Conservation (phyloP, 2,329 filamentous ascomycete genomes). For the Drechslera avenae region DNA sequence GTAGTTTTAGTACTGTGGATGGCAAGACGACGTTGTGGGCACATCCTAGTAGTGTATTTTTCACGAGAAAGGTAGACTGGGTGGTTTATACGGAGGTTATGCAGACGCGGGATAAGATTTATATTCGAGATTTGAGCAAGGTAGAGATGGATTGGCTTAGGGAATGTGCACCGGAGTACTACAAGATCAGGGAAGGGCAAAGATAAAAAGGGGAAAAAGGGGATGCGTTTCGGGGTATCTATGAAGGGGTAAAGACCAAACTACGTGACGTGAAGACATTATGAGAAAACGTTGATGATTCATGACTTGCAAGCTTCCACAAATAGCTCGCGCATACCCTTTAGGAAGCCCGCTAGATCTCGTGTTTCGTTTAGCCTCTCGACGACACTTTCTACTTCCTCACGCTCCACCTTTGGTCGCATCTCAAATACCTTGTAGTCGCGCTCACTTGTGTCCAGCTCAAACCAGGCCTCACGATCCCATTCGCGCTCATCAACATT, state of each 20-base stretch:
- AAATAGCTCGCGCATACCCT: conserved; percentile 83
- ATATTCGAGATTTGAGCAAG: conserved; percentile 89
- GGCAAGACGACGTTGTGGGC: conserved; percentile 79
- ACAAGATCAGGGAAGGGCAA: conserved; percentile 36
- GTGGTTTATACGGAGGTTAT: conserved; percentile 93
- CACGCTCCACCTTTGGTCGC: conserved; percentile 79
- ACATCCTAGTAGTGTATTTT: conserved; percentile 91
- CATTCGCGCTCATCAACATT: conserved; percentile 86
- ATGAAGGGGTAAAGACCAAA: not conserved
- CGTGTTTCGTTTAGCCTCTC: conserved; percentile 81
- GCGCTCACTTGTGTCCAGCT: conserved; percentile 77
- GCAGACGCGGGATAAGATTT: conserved; percentile 86
- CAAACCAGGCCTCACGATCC: conserved; percentile 91
- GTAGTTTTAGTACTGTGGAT: conserved; percentile 84
- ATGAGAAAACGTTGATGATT: not conserved
- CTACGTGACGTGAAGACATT: not conserved
- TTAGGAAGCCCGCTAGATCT: conserved; percentile 73
- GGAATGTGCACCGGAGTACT: conserved; percentile 80
- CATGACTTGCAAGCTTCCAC: conserved; percentile 57
- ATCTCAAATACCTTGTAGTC: conserved; percentile 86
- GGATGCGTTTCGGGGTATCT: conserved; percentile 7
- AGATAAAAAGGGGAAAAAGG: conserved; percentile 2
- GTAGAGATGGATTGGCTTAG: conserved; percentile 91
- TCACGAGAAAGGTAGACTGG: conserved; percentile 96
- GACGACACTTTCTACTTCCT: conserved; percentile 76